Evolutionary conservation across 1,284 basidiomycete genomes (phyloP).

Genomic region (Irpex sp.): DNA sequence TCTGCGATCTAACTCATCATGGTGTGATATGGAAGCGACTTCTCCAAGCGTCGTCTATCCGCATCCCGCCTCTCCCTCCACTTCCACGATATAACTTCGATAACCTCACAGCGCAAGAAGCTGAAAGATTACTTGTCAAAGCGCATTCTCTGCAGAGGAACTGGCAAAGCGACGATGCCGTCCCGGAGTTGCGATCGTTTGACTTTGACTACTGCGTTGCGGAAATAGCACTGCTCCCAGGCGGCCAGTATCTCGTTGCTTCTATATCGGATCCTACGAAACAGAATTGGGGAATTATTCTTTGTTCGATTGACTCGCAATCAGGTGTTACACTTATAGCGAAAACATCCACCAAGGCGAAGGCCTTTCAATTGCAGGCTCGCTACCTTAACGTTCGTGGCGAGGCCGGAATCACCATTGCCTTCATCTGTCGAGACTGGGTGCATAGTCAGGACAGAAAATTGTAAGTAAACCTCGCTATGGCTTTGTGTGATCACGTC

Average conservation of each 20-base stretch:
- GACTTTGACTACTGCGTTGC: conserved; percentile 41
- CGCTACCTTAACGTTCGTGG: conserved; percentile 54
- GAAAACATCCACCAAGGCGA: conserved; percentile 44
- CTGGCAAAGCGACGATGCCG: conserved; percentile 14
- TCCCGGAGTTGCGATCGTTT: conserved; percentile 28
- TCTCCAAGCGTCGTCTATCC: conserved; percentile 45
- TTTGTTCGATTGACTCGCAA: conserved; percentile 58
- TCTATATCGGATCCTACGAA: conserved; percentile 45
- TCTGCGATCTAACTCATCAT: conserved; percentile 61
- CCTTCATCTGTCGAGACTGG: conserved; percentile 40
- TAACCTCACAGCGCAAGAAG: conserved; percentile 48
- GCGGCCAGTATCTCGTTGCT: conserved; percentile 65
- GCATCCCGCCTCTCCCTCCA: conserved; percentile 61
- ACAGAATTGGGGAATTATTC: conserved; percentile 44
- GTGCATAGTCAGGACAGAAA: conserved; percentile 15
- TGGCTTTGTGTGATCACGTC: conserved; percentile 25
- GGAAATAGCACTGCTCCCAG: conserved; percentile 61
- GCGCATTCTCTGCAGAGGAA: conserved; percentile 54
- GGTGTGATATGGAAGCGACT: conserved; percentile 68
- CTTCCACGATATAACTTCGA: conserved; percentile 43
- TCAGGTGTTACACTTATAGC: conserved; percentile 44
- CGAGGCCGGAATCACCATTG: conserved; percentile 52
- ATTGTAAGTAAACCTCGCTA: background rate
- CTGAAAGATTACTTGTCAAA: conserved; percentile 59
- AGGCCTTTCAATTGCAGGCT: conserved; percentile 56